Conservation (phyloP, 2,329 filamentous ascomycete genomes). For the Pseudogymnoascus sp. region DNA sequence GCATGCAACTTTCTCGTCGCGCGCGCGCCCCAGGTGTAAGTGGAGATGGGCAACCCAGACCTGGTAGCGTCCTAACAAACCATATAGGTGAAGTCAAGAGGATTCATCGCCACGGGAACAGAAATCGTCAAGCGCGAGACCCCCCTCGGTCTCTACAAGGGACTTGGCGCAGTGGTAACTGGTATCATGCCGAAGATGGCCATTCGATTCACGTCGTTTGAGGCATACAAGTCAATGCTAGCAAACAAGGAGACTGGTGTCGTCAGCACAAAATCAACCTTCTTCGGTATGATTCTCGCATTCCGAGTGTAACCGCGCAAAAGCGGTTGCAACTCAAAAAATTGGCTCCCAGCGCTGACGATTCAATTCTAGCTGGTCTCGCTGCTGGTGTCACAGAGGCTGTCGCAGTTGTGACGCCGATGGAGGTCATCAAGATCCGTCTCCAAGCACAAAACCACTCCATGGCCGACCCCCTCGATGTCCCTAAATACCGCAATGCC, state of each 20-base stretch:
- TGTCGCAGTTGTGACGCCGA: constrained; percentile 90
- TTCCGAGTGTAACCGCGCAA: background rate
- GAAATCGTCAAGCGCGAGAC: constrained; percentile 89
- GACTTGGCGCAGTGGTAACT: constrained; percentile 90
- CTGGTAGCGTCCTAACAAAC: background rate
- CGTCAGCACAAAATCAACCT: constrained; percentile 66
- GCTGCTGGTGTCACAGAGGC: constrained; percentile 93
- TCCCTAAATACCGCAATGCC: constrained; percentile 96
- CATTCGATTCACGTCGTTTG: constrained; percentile 96
- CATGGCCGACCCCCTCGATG: constrained; percentile 91
- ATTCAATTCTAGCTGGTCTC: constrained; percentile 59
- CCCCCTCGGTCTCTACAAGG: constrained; percentile 90
- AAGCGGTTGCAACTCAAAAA: background rate
- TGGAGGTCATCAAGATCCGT: constrained; percentile 99
- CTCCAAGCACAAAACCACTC: constrained; percentile 96
- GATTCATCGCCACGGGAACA: constrained; percentile 77
- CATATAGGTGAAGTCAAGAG: constrained; percentile 61
- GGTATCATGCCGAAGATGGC: constrained; percentile 99
- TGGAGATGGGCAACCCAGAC: constrained; percentile 16
- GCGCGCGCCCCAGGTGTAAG: constrained; percentile 70
- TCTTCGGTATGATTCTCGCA: constrained; percentile 48
- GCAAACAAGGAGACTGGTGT: constrained; percentile 59
- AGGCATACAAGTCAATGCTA: constrained; percentile 83
- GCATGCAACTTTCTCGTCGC: constrained; percentile 93
- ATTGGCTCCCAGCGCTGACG: constrained; percentile 23